phyloP scores from a whole-genome alignment of 192 early-diverging fungal genomes.

The Gigaspora rosea region DNA sequence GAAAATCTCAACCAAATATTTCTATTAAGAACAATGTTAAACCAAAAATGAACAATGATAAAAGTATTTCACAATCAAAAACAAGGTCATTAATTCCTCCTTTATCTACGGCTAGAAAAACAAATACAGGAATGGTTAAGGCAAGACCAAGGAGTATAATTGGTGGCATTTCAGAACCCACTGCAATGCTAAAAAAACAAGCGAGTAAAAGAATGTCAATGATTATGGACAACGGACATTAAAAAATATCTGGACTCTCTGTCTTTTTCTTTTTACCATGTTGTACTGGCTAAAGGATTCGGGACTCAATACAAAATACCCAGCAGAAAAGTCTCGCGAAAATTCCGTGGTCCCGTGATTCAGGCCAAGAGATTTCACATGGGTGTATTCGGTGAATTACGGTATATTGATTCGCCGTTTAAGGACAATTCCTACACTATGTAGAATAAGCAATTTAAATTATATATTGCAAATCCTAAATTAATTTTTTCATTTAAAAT shows the following conservation, averaged over 20 bases:
- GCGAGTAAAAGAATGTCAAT: conserved; percentile 18
- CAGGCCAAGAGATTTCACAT: no score
- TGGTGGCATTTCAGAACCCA: not conserved
- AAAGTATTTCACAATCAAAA: not conserved
- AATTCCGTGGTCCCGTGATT: no score
- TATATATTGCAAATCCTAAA: no score
- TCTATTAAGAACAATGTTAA: not conserved
- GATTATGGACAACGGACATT: not conserved
- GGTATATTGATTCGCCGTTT: no score
- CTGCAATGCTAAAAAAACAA: not conserved
- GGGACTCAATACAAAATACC: no score
- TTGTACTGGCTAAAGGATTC: no score
- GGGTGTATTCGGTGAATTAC: no score
- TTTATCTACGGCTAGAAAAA: not conserved
- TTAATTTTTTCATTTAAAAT: no score
- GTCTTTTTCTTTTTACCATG: no score
- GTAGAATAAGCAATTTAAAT: no score
- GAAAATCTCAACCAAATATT: not conserved
- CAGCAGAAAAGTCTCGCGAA: no score
- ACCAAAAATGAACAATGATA: not conserved
- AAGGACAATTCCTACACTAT: no score
- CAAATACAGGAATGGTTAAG: not conserved
- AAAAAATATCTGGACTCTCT: not conserved
- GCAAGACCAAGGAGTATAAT: conserved; percentile 4
- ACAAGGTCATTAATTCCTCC: not conserved